Conservation (phyloP, 192 early-diverging fungal species). For the Coemansia sp. region DNA sequence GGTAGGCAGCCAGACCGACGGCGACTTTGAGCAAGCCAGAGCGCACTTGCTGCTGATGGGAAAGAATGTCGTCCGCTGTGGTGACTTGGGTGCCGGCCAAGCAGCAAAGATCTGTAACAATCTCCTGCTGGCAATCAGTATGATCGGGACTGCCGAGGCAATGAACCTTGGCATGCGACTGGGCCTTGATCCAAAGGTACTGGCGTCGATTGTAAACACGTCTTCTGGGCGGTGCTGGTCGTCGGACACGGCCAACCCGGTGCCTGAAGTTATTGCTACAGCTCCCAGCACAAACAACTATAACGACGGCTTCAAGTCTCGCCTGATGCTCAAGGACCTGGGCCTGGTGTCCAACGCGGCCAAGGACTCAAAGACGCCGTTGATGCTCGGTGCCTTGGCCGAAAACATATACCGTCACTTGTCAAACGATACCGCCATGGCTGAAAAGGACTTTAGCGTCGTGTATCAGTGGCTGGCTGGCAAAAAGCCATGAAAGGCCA, state of each 20-base stretch:
- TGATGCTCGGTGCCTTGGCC: constrained; percentile 72
- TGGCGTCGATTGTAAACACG: constrained; percentile 86
- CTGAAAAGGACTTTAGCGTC: constrained; percentile 81
- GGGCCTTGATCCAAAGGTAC: constrained; percentile 83
- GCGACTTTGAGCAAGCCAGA: constrained; percentile 66
- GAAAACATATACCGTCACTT: constrained; percentile 83
- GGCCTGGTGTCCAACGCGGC: constrained; percentile 88
- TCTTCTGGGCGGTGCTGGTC: constrained; percentile 91
- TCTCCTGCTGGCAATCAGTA: constrained; percentile 90
- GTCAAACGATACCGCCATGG: constrained; percentile 61
- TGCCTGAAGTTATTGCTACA: constrained; percentile 75
- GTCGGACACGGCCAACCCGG: constrained; percentile 89
- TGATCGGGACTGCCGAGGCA: constrained; percentile 90
- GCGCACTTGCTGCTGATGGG: constrained; percentile 74
- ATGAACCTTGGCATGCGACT: constrained; percentile 87
- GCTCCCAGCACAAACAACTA: constrained; percentile 80
- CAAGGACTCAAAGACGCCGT: constrained; percentile 71
- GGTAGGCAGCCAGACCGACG: constrained; percentile 70
- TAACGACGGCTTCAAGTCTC: constrained; percentile 85
- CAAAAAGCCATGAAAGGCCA: background rate
- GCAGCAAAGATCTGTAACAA: constrained; percentile 98
- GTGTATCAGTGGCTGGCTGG: constrained; percentile 59
- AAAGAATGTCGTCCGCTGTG: constrained; percentile 86
- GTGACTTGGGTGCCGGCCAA: constrained; percentile 79
- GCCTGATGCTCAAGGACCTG: constrained; percentile 92